Base-by-base conservation (phyloP, 2,329 filamentous ascomycete genomes). In the Xenosphaeropsis pyriputrescens region DNA sequence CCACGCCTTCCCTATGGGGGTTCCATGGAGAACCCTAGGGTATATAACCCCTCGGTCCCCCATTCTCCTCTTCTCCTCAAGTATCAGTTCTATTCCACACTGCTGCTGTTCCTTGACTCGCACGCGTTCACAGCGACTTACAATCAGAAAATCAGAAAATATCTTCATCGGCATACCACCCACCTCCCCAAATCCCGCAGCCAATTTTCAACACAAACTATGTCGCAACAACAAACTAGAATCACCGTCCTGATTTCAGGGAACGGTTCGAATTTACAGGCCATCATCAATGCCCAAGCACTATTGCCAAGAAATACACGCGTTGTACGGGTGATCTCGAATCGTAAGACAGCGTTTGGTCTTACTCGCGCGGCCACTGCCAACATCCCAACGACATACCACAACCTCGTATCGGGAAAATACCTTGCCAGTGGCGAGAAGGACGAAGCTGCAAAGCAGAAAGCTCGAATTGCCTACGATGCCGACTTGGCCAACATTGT, bases 211-310 rank as follows among this genome's bases (percentile, higher is more conserved):
- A 26, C 3, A 26, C 22, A 26, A 26, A 26, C 22, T 9, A 26
- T 26, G 22, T 26, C 22, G 22, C 7, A 26, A 5, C 22, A 26
- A 26, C 7, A 26, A 34, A 55, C 51, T 6, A 54, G 47, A 45
- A 61, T 75, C 44, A 71, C 70, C 19, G 65, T 79, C 46, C 67
- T 79, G 35, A 77, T 78, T 49, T 79, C 75, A 33, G 74, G 79
- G 52, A 74, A 68, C 46, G 80, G 80, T 37, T 72, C 75, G 29
- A 85, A 85, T 51, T 68, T 85, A 1, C 78, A 83, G 65, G 75
- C 78, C 45, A 66, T 84, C 32, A 57, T 67, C 48, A 59, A 61
- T 38, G 55, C 64, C 18, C 55, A 58, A 22, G 49, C 58, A 17
- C 36, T 39, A 42, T 63, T 74, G 19, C 63, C 69, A 31, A 59